Conservation (phyloP, 345 rosid genomes). For the Capsella bursapastoris region DNA sequence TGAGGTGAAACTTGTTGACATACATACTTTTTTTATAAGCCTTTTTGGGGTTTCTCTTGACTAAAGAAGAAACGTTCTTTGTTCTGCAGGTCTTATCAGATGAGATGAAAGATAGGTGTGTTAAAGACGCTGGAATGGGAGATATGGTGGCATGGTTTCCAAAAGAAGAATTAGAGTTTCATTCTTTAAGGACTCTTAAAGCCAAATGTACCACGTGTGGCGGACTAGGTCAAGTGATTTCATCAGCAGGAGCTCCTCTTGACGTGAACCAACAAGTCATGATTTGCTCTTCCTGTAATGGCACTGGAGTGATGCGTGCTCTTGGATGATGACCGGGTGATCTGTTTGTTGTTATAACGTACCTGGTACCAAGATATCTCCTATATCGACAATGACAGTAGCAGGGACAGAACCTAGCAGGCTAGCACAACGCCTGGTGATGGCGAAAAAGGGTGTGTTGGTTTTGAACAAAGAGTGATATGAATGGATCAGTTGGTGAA, state of each 20-base stretch:
- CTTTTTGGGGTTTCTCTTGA: too few species aligned
- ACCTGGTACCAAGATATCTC: neutral
- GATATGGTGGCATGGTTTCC: too few species aligned
- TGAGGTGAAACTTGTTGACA: neutral
- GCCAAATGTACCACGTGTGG: slow-evolving; percentile 80
- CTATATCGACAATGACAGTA: too few species aligned
- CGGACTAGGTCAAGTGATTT: slow-evolving; percentile 93
- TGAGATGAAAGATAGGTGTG: too few species aligned
- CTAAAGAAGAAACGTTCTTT: too few species aligned
- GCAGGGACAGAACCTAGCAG: too few species aligned
- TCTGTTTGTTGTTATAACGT: slow-evolving; percentile 52
- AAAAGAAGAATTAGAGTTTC: neutral
- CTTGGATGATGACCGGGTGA: slow-evolving; percentile 79
- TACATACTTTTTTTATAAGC: too few species aligned
- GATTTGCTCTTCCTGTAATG: slow-evolving; percentile 82
- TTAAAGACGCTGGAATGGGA: too few species aligned
- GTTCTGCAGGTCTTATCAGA: too few species aligned
- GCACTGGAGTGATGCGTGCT: slow-evolving; percentile 78
- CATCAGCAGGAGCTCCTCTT: slow-evolving; percentile 84
- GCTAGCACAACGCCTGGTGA: too few species aligned
- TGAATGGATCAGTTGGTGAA: slow-evolving; percentile 41
- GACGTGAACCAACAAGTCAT: slow-evolving; percentile 97
- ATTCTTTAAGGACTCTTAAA: neutral
- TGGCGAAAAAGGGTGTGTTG: slow-evolving; percentile 22
- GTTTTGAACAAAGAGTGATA: slow-evolving; percentile 71